A percentile compares a stretch with the other conserved stretches of the same genome.
phyloP scores from a whole-genome alignment of 2,329 filamentous ascomycete species.

The Dendrostoma leiphaemia region DNA sequence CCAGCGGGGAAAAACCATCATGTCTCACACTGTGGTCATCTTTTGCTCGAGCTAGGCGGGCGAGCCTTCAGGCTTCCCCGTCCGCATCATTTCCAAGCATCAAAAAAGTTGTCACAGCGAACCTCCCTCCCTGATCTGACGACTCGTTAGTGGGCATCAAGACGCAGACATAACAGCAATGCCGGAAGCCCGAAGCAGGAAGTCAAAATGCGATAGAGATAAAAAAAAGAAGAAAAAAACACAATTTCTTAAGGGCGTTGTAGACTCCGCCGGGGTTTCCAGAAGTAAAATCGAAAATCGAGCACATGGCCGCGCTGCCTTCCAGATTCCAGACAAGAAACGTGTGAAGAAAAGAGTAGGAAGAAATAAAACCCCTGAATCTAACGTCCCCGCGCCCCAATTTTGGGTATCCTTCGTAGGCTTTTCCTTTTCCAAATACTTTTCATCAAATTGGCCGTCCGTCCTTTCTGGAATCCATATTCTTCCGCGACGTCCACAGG shows the following conservation, averaged over 20 bases:
- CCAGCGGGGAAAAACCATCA: too few species aligned
- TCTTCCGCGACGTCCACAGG: too few species aligned
- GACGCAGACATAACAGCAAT: background rate
- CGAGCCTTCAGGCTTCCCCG: background rate
- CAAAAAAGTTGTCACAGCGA: background rate
- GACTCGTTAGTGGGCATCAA: background rate
- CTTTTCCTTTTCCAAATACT: background rate
- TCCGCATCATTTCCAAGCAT: background rate
- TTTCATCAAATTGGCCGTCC: background rate
- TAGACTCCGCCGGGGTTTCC: background rate
- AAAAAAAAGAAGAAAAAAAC: background rate
- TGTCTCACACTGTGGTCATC: too few species aligned
- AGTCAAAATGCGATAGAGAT: background rate
- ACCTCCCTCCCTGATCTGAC: background rate
- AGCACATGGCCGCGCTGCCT: background rate
- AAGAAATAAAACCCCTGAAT: background rate
- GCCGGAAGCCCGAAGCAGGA: background rate
- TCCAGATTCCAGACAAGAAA: background rate
- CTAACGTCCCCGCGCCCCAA: constrained; percentile 1
- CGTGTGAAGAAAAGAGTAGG: too few species aligned
- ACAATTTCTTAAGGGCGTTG: background rate
- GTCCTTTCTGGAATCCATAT: background rate
- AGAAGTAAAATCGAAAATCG: background rate
- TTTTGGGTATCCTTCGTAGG: background rate
- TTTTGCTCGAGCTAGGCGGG: too few species aligned